Conservation (phyloP, 257 asterid species). For the Coffea canephora region DNA sequence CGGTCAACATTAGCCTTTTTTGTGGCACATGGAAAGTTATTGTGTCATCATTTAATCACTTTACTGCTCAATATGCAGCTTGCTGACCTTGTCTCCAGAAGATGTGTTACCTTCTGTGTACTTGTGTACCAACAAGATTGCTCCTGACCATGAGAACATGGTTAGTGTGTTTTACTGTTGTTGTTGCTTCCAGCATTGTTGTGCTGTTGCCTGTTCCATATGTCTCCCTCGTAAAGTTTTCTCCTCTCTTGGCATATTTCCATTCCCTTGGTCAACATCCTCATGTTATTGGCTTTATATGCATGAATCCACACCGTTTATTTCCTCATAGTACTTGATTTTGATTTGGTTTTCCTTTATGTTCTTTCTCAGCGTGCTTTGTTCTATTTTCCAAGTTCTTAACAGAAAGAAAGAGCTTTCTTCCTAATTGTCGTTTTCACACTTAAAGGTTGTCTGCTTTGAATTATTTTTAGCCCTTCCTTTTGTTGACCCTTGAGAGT, state of each 20-base stretch:
- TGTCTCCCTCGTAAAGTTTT: background rate
- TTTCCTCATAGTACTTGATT: background rate
- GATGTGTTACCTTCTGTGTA: constrained; percentile 86
- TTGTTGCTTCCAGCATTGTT: background rate
- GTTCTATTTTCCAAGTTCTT: background rate
- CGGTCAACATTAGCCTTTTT: background rate
- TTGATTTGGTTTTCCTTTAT: background rate
- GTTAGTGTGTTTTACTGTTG: constrained; percentile 32
- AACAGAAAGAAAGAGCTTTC: background rate
- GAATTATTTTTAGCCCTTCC: background rate
- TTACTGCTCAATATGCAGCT: constrained; percentile 47
- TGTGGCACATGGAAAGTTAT: constrained; percentile 10
- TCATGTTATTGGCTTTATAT: background rate
- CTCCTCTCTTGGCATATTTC: background rate
- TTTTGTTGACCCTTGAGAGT: background rate
- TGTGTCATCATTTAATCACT: constrained; percentile 22
- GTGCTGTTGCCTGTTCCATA: background rate
- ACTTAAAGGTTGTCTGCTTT: background rate
- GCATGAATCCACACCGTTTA: background rate
- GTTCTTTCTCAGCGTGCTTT: background rate
- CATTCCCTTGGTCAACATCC: background rate
- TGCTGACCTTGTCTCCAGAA: constrained; percentile 82
- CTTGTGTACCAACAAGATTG: constrained; percentile 84
- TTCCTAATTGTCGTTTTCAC: background rate
- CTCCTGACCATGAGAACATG: constrained; percentile 90